A percentile compares a stretch with the other conserved stretches of the same genome.
These are phyloP conservation scores for Ustilago lituana DNA, from an alignment of 1,284 basidiomycete species.

Conservation along the genomic window DNA sequence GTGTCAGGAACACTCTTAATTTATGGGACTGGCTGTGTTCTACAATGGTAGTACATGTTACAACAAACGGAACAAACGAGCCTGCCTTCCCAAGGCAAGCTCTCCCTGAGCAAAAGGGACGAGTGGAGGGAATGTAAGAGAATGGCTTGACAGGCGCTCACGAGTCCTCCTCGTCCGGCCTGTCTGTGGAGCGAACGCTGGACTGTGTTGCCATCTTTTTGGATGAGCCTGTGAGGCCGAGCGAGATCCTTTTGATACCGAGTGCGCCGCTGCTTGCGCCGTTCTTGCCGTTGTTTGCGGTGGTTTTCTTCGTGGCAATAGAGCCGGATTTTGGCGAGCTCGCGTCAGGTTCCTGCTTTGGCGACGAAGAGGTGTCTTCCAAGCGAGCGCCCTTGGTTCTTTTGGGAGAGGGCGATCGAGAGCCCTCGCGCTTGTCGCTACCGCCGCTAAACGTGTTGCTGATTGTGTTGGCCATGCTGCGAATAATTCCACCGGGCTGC, in stretches of 20 bases:
- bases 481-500: conserved; percentile 42
- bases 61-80: conserved; percentile 3
- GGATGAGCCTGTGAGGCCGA: conserved; percentile 35
- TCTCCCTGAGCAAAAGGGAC: not conserved
- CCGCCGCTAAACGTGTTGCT: conserved; percentile 32
- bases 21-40: conserved; percentile 16
- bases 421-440: conserved; percentile 23
- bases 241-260: conserved; percentile 44
- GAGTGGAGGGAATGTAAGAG: conserved; percentile 1
- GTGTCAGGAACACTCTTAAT: too few species aligned
- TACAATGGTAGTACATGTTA: conserved; percentile 38
- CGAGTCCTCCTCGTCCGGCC: conserved; percentile 22
- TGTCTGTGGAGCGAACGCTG: conserved; percentile 36
- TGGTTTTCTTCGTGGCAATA: conserved; percentile 2
- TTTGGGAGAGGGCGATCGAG: conserved; percentile 31
- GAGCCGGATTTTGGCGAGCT: conserved; percentile 8
- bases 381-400: conserved; percentile 14
- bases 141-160: conserved; percentile 2
- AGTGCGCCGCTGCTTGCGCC: conserved; percentile 25
- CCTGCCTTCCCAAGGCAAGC: conserved; percentile 20
- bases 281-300: conserved; percentile 16
- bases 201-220: conserved; percentile 51
- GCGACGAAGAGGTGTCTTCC: conserved; percentile 14
- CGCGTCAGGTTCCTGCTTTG: conserved; percentile 12
- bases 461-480: conserved; percentile 43